Evolutionary conservation across 805 yeast genomes (phyloP), one percentile per base, ranked within the genome.

Genomic region (Cyberlindnera mrakii): DNA sequence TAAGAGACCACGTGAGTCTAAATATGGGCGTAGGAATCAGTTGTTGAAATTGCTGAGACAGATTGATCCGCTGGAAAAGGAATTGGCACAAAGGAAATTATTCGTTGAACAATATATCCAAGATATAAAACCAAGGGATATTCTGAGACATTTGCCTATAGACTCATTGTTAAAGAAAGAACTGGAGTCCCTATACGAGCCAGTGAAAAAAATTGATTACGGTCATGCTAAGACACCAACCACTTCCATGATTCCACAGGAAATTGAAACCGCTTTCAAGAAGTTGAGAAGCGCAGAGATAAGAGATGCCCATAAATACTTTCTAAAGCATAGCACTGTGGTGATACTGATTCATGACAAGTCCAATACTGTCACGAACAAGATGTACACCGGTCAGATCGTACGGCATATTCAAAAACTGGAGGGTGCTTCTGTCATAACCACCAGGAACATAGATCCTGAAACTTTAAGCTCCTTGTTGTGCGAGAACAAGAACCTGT

Each of bases 61-160:
- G n/a, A 29, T 37, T 8, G 39, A 37, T 19, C 53, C 53, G 2
- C 27, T 49, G 11, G 43, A 39, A 34, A 47, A 49, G 33, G 50
- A 49, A 33, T 29, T 44, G 16, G 33, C 37, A 17, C 47, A 49
- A 35, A 30, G 49, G 32, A 47, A 43, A 34, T 35, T 49, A 13
- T 49, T 49, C 30, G 44, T 49, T 11, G 53, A 49, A 8, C 50
- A 49, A 35, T 41, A 44, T 29, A 33, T 42, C 14, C 29, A 49
- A 20, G 48, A 46, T 4, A 11, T 34, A 23, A 33, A 37, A 13
- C 15, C 18, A 11, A 20, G 18, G 15, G 33, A 38, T 18, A 5
- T 49, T 7, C 30, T 49, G 25, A 34, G 31, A 13, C 27, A 31
- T 7, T 20, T 44, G 14, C 43, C 39, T 17, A 27, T 49, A n/a